A percentile compares a stretch with the other conserved stretches of the same genome.
These are phyloP conservation scores for Mycena albidolilacea DNA, from an alignment of 768 basidiomycete genomes.

Conservation along the genomic window DNA sequence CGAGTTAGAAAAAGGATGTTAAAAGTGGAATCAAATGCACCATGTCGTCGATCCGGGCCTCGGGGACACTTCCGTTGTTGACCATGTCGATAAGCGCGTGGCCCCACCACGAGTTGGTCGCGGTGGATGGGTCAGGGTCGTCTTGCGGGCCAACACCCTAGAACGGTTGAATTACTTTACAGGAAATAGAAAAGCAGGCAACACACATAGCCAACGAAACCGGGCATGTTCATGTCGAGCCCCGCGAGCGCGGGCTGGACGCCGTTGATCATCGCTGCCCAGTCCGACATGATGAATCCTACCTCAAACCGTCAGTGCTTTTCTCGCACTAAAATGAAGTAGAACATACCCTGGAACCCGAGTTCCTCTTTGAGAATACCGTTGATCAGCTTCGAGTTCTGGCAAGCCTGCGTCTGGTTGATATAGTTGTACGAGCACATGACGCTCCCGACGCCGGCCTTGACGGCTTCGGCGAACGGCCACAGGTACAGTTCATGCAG, in stretches of 20 bases:
- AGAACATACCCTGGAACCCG: slow-evolving; percentile 59
- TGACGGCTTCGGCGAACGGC: slow-evolving; percentile 48
- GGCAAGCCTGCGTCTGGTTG: slow-evolving; percentile 64
- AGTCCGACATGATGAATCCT: slow-evolving; percentile 54
- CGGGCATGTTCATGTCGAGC: slow-evolving; percentile 40
- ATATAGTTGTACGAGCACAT: slow-evolving; percentile 53
- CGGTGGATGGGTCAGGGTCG: slow-evolving; percentile 37
- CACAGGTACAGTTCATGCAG: slow-evolving; percentile 50
- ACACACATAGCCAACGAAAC: slow-evolving; percentile 54
- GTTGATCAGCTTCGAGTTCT: slow-evolving; percentile 58
- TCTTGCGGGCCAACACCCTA: slow-evolving; percentile 32
- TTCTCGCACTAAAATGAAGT: too few species aligned
- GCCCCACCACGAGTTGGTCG: slow-evolving; percentile 43
- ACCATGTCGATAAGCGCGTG: slow-evolving; percentile 55
- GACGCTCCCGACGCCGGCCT: slow-evolving; percentile 49
- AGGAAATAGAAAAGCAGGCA: background rate
- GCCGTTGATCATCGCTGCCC: slow-evolving; percentile 57
- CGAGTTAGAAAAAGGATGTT: background rate
- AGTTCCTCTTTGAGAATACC: slow-evolving; percentile 63
- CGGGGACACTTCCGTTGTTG: slow-evolving; percentile 63
- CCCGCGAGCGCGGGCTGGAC: slow-evolving; percentile 41
- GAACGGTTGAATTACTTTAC: background rate
- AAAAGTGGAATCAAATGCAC: slow-evolving; percentile 39
- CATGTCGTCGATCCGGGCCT: slow-evolving; percentile 67
- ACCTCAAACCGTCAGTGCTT: background rate